Evolutionary conservation across 305 asterid species (phyloP).

Genomic region (Fraxinus xanthoxyloides): DNA sequence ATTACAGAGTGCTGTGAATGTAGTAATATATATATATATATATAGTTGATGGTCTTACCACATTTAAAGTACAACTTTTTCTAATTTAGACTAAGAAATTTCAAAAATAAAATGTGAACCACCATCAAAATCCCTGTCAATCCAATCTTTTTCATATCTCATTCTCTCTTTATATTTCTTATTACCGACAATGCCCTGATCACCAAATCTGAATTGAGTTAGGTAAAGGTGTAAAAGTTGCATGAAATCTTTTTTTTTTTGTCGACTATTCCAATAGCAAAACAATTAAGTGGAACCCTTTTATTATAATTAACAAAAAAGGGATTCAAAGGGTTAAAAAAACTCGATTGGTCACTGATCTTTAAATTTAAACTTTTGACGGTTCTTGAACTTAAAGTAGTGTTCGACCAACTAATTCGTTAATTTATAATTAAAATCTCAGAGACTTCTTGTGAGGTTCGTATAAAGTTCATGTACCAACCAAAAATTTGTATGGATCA

Average conservation of each 20-base stretch:
- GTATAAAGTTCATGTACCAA: background rate
- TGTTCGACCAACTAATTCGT: background rate
- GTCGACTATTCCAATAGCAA: background rate
- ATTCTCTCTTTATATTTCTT: slow-evolving; percentile 11
- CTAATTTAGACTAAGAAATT: slow-evolving; percentile 13
- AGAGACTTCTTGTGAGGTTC: background rate
- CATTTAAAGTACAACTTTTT: slow-evolving; percentile 21
- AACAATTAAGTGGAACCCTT: background rate
- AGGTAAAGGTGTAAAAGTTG: slow-evolving; percentile 17
- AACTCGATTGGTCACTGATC: background rate
- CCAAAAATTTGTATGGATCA: background rate
- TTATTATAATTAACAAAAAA: background rate
- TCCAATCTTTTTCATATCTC: slow-evolving; percentile 14
- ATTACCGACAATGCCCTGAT: slow-evolving; percentile 27
- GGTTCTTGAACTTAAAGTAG: background rate
- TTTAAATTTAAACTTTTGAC: background rate
- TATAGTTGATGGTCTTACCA: slow-evolving; percentile 18
- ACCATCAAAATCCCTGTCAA: background rate
- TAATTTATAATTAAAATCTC: background rate
- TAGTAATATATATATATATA: slow-evolving; percentile 21
- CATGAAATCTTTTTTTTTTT: background rate
- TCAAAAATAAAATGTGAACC: slow-evolving; percentile 6
- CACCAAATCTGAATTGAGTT: slow-evolving; percentile 18
- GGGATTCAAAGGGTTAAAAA: background rate
- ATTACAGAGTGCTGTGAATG: background rate